These are phyloP conservation scores for Helotiales sp. DNA, from an alignment of 2,329 filamentous ascomycete genomes.

Conservation along the genomic window DNA sequence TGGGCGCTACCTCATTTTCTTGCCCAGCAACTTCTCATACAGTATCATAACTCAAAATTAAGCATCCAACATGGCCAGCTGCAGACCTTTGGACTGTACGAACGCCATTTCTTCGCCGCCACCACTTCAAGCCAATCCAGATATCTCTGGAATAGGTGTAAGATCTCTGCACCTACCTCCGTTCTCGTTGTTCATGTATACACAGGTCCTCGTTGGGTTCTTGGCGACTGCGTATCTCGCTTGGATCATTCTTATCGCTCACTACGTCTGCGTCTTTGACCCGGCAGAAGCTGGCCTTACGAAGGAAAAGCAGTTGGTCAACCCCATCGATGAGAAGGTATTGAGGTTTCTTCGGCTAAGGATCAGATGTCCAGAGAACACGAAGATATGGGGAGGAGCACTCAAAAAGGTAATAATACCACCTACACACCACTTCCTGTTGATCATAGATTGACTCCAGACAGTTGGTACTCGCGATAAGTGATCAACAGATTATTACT, in stretches of 20 bases:
- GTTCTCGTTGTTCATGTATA: neutral
- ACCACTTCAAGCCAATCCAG: neutral
- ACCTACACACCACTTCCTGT: neutral
- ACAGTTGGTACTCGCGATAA: neutral
- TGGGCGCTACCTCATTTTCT: no score
- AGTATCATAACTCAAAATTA: no score
- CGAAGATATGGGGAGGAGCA: neutral
- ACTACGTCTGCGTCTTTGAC: neutral
- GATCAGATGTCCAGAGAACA: neutral
- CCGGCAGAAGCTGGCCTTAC: neutral
- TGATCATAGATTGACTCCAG: neutral
- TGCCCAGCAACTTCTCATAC: no score
- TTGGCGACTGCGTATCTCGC: neutral
- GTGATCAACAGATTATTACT: constrained; percentile 3
- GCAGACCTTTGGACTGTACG: neutral
- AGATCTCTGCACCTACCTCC: neutral
- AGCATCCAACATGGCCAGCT: neutral
- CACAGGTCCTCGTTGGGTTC: neutral
- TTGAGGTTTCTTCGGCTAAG: neutral
- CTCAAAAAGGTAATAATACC: neutral
- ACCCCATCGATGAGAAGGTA: neutral
- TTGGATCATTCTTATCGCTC: neutral
- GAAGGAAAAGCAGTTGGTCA: neutral
- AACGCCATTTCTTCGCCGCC: neutral
- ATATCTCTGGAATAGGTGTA: constrained; percentile 1